These are phyloP conservation scores for Fusarium annulatum DNA, from an alignment of 2,329 filamentous ascomycete species.

Conservation along the genomic window DNA sequence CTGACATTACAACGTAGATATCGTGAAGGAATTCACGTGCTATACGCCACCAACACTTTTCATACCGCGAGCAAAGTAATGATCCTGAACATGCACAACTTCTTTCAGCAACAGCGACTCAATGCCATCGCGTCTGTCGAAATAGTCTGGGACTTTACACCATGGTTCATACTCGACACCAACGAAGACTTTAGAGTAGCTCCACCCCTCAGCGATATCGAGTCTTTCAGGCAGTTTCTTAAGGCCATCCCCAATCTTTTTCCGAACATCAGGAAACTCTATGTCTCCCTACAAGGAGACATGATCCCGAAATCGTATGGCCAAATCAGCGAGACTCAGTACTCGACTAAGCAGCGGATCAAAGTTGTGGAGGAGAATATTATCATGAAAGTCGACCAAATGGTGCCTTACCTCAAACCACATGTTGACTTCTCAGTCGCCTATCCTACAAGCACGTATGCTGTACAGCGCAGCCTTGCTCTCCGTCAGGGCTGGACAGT, in stretches of 20 bases:
- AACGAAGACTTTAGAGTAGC: not conserved
- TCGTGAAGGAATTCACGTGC: conserved; percentile 44
- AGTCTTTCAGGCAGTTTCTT: conserved; percentile 32
- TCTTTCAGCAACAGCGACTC: conserved; percentile 40
- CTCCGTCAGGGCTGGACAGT: conserved; percentile 9
- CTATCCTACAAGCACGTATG: conserved; percentile 40
- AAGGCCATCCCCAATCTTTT: conserved; percentile 26
- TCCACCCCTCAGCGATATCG: not conserved
- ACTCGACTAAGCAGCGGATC: not conserved
- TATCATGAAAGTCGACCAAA: conserved; percentile 14
- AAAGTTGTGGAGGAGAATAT: not conserved
- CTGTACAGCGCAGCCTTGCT: conserved; percentile 24
- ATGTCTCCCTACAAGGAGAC: conserved; percentile 32
- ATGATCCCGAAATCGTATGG: not conserved
- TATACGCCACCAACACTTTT: conserved; percentile 47
- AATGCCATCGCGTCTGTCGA: conserved; percentile 39
- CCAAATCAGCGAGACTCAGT: not conserved
- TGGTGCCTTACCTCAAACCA: conserved; percentile 31
- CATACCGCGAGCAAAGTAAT: conserved; percentile 35
- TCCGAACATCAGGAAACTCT: conserved; percentile 16
- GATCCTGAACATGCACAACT: conserved; percentile 20
- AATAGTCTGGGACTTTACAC: conserved; percentile 41
- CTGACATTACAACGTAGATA: too few relatives aligned
- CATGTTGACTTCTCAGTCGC: conserved; percentile 39
- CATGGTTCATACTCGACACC: not conserved